A percentile compares a stretch with the other conserved stretches of the same genome.
phyloP scores from a whole-genome alignment of 495 filamentous ascomycete genomes.

The Aspergillus mulundensis region DNA sequence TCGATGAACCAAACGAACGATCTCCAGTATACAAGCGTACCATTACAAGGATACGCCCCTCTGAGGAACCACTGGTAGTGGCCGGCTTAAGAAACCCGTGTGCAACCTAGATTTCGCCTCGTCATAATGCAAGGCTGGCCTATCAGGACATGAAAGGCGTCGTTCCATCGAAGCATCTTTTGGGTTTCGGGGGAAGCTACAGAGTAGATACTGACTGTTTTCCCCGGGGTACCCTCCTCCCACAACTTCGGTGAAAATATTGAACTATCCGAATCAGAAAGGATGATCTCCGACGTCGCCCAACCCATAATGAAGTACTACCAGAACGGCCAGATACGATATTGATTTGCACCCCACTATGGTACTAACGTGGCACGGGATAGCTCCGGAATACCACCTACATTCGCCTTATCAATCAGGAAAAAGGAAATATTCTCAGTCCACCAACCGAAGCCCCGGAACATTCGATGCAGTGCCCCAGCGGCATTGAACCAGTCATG shows the following conservation, averaged over 20 bases:
- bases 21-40: neutral
- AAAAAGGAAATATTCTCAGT: conserved; percentile 9
- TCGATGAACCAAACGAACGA: conserved; percentile 3
- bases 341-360: conserved; percentile 6
- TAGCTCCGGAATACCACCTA: conserved; percentile 8
- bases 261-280: neutral
- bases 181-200: conserved; percentile 8
- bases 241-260: neutral
- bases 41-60: conserved; percentile 4
- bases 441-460: conserved; percentile 10
- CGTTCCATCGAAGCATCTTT: conserved; percentile 1
- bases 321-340: conserved; percentile 2
- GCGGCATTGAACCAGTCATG: neutral
- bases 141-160: neutral
- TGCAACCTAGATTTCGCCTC: conserved; percentile 14
- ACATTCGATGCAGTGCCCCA: conserved; percentile 9
- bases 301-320: neutral
- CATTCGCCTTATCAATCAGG: conserved; percentile 15
- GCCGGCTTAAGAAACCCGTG: conserved; percentile 12
- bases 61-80: conserved; percentile 3
- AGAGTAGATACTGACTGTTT: neutral
- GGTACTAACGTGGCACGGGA: conserved; percentile 7
- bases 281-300: neutral
- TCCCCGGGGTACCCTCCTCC: neutral
- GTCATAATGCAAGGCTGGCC: neutral